These are phyloP conservation scores for Leucosporidium creatinivorum DNA, from an alignment of 768 basidiomycete genomes.

Conservation along the genomic window DNA sequence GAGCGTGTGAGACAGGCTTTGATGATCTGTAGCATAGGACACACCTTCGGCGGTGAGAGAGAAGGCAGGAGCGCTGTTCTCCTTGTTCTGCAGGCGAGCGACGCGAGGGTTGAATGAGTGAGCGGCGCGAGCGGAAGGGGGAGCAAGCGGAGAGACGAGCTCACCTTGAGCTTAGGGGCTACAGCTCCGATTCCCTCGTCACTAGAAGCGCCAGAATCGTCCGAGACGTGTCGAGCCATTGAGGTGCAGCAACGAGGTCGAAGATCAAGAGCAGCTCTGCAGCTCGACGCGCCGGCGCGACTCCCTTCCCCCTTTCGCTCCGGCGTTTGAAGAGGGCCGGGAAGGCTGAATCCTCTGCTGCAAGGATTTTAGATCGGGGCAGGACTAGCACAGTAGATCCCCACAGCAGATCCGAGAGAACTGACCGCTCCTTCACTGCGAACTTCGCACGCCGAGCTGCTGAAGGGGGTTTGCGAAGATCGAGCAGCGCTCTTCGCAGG, in stretches of 20 bases:
- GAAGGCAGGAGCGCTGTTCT: slow-evolving; percentile 1
- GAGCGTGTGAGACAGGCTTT: not conserved
- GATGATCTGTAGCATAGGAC: not conserved
- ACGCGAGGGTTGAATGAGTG: not conserved
- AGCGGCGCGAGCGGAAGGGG: not conserved
- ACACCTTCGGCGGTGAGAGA: slow-evolving; percentile 1
- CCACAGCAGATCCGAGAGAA: no score
- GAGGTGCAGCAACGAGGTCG: not conserved
- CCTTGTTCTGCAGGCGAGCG: not conserved
- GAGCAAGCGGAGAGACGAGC: no score
- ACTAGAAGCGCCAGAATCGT: not conserved
- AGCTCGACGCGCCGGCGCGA: not conserved
- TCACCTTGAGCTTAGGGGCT: not conserved
- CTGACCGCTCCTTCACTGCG: no score
- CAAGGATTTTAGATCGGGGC: no score
- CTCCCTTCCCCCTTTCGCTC: not conserved
- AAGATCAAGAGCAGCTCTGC: not conserved
- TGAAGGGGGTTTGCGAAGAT: no score
- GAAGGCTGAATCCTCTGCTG: no score
- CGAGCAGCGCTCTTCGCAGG: no score
- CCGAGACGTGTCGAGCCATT: not conserved
- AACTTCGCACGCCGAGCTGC: no score
- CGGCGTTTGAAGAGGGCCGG: no score
- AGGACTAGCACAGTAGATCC: no score
- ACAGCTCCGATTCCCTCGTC: not conserved